Evolutionary conservation across 331 rosid genomes (phyloP), one percentile per base, ranked within the genome.

Genomic region (Malus hybrid): DNA sequence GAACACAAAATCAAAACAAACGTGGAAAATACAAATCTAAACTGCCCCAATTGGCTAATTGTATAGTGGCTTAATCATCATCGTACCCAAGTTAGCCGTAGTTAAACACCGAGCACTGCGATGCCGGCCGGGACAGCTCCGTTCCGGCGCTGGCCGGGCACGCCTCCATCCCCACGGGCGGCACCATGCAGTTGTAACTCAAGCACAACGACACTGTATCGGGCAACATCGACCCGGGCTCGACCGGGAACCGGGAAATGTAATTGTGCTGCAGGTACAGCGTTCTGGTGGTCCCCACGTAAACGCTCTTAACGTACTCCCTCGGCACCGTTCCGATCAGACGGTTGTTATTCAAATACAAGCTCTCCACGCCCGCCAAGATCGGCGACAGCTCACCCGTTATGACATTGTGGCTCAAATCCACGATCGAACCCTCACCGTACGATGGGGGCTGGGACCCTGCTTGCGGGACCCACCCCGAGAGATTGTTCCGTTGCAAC

Each of bases 251-350:
- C 42, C 79, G 80, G 2, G 87, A 84, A 7, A 91, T 70, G 81
- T 66, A 91, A 61, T 91, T 91, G 74, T 91, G 95, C 70, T 91
- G 97, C 62, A 91, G 75, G 70, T 91, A 91, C 56, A 91, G 20
- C 12, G 91, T 89, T 83, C 77, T 86, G 72, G 93, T 89, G 80
- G 63, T 77, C 1, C 97, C 95, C 70, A 78, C 22, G 79, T 77
- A 80, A 75, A 87, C 79, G 82, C 90, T 82, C 78, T 84, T 85
- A 29, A 86, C 83, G 33, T 84, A 89, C 83, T 42, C 95, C 81
- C 69, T 79, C 44, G 97, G 97, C 7, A 91, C 91, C 1, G 24
- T n/a, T 0, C 97, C 91, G 0, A 16, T 71, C 72, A 91, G 70
- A 29, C 82, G 93, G 88, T 91, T 91, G 32, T 87, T 89, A 71